Evolutionary conservation across 2,329 filamentous ascomycete species (phyloP).

Genomic region (Penicillium oxalicum): DNA sequence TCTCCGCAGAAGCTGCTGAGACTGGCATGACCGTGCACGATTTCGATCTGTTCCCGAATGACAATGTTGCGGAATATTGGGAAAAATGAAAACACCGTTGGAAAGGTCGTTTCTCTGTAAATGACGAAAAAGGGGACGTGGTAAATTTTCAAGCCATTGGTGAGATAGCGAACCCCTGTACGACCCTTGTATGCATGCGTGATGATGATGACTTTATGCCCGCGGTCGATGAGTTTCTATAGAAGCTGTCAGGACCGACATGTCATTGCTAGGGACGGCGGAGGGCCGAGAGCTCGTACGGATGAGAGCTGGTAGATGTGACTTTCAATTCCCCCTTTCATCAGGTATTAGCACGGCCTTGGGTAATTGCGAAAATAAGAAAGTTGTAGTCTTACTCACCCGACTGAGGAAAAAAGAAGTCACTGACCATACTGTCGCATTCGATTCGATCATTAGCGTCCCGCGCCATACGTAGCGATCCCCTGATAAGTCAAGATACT

Average conservation of each 20-base stretch:
- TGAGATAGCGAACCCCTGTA: conserved; percentile 88
- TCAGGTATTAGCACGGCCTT: conserved; percentile 10
- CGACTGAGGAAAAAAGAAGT: conserved; percentile 98
- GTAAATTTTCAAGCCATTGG: conserved; percentile 97
- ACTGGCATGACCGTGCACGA: conserved; percentile 95
- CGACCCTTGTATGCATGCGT: conserved; percentile 91
- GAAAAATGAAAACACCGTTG: conserved; percentile 97
- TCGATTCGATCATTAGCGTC: neutral
- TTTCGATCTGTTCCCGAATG: conserved; percentile 88
- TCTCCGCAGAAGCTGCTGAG: conserved; percentile 91
- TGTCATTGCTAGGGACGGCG: neutral
- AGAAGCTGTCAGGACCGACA: conserved; percentile 5
- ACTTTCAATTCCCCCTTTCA: conserved; percentile 76
- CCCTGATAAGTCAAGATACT: conserved; percentile 23
- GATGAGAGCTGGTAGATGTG: conserved; percentile 97
- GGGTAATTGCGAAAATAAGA: neutral
- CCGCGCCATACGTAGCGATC: neutral
- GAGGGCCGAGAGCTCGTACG: conserved; percentile 32
- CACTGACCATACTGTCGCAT: conserved; percentile 74
- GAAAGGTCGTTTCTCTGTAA: conserved; percentile 87
- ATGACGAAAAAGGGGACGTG: conserved; percentile 95
- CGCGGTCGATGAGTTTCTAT: conserved; percentile 88
- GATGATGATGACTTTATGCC: conserved; percentile 96
- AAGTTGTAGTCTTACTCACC: conserved; percentile 39
- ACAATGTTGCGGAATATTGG: conserved; percentile 96